A percentile compares a stretch with the other conserved stretches of the same genome.
These are phyloP conservation scores for Avena atlantica DNA, from an alignment of 176 grass and related monocot genomes.

Conservation along the genomic window DNA sequence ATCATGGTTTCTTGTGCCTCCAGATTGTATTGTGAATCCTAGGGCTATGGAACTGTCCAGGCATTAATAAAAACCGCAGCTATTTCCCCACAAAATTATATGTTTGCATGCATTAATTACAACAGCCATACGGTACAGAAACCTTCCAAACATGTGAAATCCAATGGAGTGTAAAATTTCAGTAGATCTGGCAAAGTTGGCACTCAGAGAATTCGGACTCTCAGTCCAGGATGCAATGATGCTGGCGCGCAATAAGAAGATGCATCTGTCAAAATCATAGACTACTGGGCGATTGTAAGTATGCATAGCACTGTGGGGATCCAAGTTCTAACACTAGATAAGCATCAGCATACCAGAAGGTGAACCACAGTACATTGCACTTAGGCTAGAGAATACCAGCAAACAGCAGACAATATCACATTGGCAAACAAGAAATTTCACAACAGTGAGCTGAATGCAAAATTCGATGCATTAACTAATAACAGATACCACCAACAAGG, in stretches of 20 bases:
- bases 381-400: background rate
- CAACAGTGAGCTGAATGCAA: background rate
- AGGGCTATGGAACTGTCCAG: too few species aligned
- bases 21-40: too few species aligned
- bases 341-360: background rate
- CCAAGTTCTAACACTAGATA: too few species aligned
- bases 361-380: background rate
- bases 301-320: background rate
- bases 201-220: background rate
- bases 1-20: too few species aligned
- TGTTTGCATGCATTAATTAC: too few species aligned
- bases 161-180: background rate
- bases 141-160: background rate
- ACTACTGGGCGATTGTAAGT: background rate
- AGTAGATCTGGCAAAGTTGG: background rate
- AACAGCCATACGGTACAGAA: background rate
- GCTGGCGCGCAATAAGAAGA: background rate
- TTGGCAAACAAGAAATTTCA: background rate
- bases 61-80: too few species aligned
- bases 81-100: too few species aligned
- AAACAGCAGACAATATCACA: background rate
- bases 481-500: conserved; percentile 8
- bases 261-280: background rate
- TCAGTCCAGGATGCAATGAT: background rate
- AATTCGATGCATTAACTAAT: conserved; percentile 31